A percentile compares a stretch with the other conserved stretches of the same genome.
Conservation (phyloP, 1,284 basidiomycete genomes). For the Malassezia globosa region DNA sequence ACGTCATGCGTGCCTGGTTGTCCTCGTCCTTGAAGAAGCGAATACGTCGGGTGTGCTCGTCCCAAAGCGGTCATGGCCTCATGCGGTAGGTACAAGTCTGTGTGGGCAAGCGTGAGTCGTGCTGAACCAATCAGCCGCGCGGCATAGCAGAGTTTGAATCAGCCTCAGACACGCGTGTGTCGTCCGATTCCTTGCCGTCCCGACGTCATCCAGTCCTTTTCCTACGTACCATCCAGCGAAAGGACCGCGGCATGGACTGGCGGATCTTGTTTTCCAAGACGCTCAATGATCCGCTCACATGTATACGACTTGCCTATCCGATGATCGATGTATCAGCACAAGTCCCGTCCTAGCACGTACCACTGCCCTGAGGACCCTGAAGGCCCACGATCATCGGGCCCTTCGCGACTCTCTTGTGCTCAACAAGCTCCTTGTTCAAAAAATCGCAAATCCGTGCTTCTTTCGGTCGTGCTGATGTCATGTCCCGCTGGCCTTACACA, state of each 20-base stretch:
- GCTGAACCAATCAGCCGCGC: no score
- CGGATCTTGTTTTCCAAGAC: slow-evolving; percentile 53
- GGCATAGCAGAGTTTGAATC: neutral
- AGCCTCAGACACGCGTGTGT: no score
- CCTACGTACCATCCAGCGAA: slow-evolving; percentile 57
- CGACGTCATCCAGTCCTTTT: no score
- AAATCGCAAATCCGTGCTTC: slow-evolving; percentile 1
- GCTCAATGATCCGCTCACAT: slow-evolving; percentile 43
- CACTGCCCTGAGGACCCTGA: slow-evolving; percentile 64
- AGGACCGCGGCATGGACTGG: slow-evolving; percentile 57
- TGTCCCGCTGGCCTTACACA: neutral
- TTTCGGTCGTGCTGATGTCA: neutral
- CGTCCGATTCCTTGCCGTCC: no score
- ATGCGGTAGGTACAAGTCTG: slow-evolving; percentile 71
- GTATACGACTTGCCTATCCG: slow-evolving; percentile 18
- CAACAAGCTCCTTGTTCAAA: neutral
- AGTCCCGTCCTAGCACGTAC: slow-evolving; percentile 15
- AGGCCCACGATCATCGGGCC: slow-evolving; percentile 55
- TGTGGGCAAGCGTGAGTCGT: no score
- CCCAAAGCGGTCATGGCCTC: slow-evolving; percentile 55
- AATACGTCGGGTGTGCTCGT: slow-evolving; percentile 54
- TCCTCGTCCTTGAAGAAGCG: slow-evolving; percentile 63
- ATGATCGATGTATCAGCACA: no score
- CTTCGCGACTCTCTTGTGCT: no score
- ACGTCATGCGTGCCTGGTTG: slow-evolving; percentile 80